phyloP scores from a whole-genome alignment of 306 rosid genomes.

The Quercus alba region DNA sequence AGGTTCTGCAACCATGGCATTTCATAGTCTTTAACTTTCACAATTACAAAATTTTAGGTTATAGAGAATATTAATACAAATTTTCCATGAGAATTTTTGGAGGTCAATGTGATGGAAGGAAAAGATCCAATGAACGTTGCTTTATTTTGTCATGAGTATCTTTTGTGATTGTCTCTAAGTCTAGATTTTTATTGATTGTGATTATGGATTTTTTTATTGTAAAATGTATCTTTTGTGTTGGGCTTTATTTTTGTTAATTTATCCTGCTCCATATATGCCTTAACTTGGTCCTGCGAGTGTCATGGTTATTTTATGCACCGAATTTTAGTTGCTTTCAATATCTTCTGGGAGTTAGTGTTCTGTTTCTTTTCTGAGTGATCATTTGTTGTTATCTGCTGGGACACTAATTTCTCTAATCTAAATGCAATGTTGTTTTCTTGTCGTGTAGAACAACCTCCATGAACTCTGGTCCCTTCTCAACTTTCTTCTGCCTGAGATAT shows the following conservation, averaged over 20 bases:
- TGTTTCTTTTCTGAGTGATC: neutral
- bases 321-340: neutral
- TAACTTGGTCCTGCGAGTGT: too few species aligned
- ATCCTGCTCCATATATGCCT: too few species aligned
- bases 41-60: neutral
- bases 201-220: too few species aligned
- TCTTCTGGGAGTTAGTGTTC: neutral
- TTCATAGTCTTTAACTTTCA: too few species aligned
- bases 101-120: neutral
- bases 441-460: conserved; percentile 88
- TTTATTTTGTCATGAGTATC: neutral
- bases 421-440: neutral
- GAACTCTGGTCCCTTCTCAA: conserved; percentile 97
- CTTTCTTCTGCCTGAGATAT: conserved; percentile 97
- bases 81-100: neutral
- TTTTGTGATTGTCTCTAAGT: neutral
- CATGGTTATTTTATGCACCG: too few species aligned
- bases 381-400: neutral
- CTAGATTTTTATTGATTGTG: too few species aligned
- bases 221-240: too few species aligned
- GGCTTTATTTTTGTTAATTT: too few species aligned
- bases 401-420: neutral
- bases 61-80: neutral
- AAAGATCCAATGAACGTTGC: neutral
- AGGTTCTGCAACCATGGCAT: too few species aligned